Evolutionary conservation across 2,329 filamentous ascomycete species (phyloP).

Genomic region (Pseudonectria foliicola): DNA sequence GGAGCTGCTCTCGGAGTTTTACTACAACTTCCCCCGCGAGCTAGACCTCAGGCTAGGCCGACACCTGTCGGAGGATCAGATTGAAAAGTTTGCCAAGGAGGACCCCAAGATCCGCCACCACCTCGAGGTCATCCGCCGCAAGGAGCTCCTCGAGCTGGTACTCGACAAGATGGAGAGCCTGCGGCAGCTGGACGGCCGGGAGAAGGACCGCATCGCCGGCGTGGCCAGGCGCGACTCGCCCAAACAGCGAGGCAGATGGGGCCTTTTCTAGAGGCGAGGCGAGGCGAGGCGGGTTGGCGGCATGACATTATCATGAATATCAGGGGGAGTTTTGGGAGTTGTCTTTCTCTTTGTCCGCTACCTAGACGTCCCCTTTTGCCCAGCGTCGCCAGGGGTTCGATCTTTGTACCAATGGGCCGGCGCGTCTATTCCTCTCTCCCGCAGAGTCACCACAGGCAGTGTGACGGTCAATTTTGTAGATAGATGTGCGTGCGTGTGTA

Average conservation of each 20-base stretch:
- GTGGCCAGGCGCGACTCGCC: slow-evolving; percentile 20
- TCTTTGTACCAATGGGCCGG: no score
- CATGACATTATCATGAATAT: no score
- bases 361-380: slow-evolving; percentile 13
- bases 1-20: slow-evolving; percentile 92
- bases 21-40: slow-evolving; percentile 93
- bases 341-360: slow-evolving; percentile 16
- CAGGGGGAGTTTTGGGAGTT: slow-evolving; percentile 25
- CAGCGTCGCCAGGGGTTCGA: no score
- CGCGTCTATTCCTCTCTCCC: no score
- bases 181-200: slow-evolving; percentile 71
- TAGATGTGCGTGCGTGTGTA: slow-evolving; percentile 14
- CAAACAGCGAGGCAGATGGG: slow-evolving; percentile 42
- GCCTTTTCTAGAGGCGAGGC: slow-evolving; percentile 34
- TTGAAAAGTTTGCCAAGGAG: slow-evolving; percentile 87
- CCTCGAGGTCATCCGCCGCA: slow-evolving; percentile 83
- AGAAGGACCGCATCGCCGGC: slow-evolving; percentile 42
- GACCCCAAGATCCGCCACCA: slow-evolving; percentile 86
- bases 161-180: slow-evolving; percentile 93
- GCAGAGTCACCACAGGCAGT: background rate
- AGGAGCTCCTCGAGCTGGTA: slow-evolving; percentile 87
- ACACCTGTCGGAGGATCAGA: slow-evolving; percentile 67
- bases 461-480: slow-evolving; percentile 11
- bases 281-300: no score
- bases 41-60: slow-evolving; percentile 81